phyloP scores from a whole-genome alignment of 768 basidiomycete genomes.

The Pholiota molesta region DNA sequence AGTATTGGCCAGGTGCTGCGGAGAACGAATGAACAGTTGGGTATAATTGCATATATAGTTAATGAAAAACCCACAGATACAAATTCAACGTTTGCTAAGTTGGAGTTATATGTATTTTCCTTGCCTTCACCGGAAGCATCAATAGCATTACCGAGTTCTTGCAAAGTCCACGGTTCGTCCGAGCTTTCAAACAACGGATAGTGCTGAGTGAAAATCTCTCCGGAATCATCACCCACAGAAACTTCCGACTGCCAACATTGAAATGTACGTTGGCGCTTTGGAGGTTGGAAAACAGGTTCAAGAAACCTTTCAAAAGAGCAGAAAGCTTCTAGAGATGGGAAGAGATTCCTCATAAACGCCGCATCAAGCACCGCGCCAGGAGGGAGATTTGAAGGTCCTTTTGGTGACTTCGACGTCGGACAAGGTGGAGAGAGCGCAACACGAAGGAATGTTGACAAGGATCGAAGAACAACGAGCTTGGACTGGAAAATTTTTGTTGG shows the following conservation, averaged over 20 bases:
- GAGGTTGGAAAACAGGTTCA: slow-evolving; percentile 25
- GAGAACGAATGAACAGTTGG: slow-evolving; percentile 1
- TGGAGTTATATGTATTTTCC: slow-evolving; percentile 8
- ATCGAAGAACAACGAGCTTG: slow-evolving; percentile 74
- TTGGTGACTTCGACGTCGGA: slow-evolving; percentile 14
- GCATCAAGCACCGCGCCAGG: slow-evolving; percentile 38
- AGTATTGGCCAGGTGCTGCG: slow-evolving; percentile 67
- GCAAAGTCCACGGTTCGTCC: slow-evolving; percentile 35
- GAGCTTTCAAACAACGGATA: slow-evolving; percentile 23
- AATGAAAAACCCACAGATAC: slow-evolving; percentile 20
- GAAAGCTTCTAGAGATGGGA: slow-evolving; percentile 54
- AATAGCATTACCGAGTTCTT: slow-evolving; percentile 25
- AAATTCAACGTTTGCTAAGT: slow-evolving; percentile 17
- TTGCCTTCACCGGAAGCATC: slow-evolving; percentile 6
- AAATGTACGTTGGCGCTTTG: slow-evolving; percentile 3
- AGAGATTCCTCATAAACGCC: slow-evolving; percentile 70
- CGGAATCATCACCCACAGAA: slow-evolving; percentile 37
- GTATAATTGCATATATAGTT: neutral
- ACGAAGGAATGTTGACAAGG: slow-evolving; percentile 69
- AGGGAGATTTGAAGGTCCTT: neutral
- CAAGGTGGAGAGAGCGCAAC: slow-evolving; percentile 39
- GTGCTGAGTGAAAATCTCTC: slow-evolving; percentile 33
- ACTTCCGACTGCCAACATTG: slow-evolving; percentile 38
- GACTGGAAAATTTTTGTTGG: slow-evolving; percentile 48
- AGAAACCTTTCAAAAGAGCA: slow-evolving; percentile 54